Evolutionary conservation across 257 asterid species (phyloP).

Genomic region (Leonotis leonurus): DNA sequence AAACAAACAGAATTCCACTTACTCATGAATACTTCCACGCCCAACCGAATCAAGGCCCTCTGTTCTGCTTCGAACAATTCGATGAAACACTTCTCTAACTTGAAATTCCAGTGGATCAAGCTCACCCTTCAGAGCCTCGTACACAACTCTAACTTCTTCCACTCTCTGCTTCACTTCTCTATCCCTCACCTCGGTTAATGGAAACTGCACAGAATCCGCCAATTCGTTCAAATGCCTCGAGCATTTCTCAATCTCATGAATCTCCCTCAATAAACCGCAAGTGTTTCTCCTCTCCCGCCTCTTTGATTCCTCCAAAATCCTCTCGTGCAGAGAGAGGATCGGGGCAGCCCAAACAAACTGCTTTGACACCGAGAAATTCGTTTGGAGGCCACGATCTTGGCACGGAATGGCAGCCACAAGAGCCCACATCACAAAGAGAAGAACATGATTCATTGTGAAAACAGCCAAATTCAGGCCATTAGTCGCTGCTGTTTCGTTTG

Average conservation of each 20-base stretch:
- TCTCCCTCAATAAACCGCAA: constrained; percentile 77
- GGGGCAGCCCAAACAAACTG: constrained; percentile 71
- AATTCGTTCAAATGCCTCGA: constrained; percentile 42
- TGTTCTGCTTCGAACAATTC: constrained; percentile 62
- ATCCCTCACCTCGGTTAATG: constrained; percentile 54
- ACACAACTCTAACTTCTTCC: constrained; percentile 44
- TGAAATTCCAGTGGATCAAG: constrained; percentile 73
- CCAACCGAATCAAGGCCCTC: constrained; percentile 52
- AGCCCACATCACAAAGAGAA: constrained; percentile 76
- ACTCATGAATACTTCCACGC: constrained; percentile 24
- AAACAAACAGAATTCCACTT: background rate
- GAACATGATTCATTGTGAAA: constrained; percentile 70
- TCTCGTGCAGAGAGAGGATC: constrained; percentile 62
- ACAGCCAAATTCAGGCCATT: constrained; percentile 59
- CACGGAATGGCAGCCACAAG: constrained; percentile 98
- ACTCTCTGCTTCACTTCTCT: constrained; percentile 59
- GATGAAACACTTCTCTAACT: constrained; percentile 74
- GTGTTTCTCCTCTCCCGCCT: constrained; percentile 58
- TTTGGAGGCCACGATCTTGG: constrained; percentile 89
- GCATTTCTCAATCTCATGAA: constrained; percentile 66
- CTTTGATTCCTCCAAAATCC: constrained; percentile 75
- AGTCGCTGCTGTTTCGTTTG: constrained; percentile 53
- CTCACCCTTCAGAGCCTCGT: constrained; percentile 44
- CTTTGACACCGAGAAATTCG: constrained; percentile 47
- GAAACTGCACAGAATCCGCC: constrained; percentile 49